A percentile compares a stretch with the other conserved stretches of the same genome.
Conservation (phyloP, 1,284 basidiomycete species). For the Papiliotrema nemorosa region DNA sequence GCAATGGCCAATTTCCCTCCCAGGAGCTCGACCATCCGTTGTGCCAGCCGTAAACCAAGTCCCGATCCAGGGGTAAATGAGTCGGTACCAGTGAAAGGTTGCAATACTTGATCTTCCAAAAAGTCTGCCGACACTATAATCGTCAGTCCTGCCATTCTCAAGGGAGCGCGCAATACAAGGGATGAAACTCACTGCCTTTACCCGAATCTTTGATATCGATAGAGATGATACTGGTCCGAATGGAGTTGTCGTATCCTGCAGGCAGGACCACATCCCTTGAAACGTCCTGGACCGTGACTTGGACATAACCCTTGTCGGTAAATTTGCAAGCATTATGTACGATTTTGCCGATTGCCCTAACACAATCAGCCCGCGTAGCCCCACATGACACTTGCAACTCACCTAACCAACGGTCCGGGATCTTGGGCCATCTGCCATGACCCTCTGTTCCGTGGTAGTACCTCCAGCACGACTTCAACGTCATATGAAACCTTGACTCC, state of each 20-base stretch:
- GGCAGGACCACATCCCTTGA: constrained; percentile 30
- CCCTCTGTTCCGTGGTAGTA: constrained; percentile 32
- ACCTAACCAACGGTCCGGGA: constrained; percentile 23
- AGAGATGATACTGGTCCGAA: constrained; percentile 26
- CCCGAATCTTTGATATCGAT: constrained; percentile 41
- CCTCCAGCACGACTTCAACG: constrained; percentile 40
- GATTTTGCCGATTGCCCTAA: constrained; percentile 29
- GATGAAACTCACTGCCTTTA: constrained; percentile 30
- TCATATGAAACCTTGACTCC: constrained; percentile 24
- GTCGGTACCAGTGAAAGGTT: constrained; percentile 30
- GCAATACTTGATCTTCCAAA: constrained; percentile 21
- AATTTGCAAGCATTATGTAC: constrained; percentile 36
- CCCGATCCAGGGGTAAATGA: constrained; percentile 30
- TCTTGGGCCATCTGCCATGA: constrained; percentile 26
- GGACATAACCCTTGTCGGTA: constrained; percentile 35
- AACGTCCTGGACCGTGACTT: constrained; percentile 34
- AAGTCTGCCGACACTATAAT: constrained; percentile 25
- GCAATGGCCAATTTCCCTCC: constrained; percentile 27
- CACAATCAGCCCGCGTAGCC: not conserved
- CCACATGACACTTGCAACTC: not conserved
- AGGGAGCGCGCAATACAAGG: too few species aligned
- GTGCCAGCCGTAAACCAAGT: constrained; percentile 24
- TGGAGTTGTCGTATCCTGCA: constrained; percentile 26
- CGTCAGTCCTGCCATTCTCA: not conserved
- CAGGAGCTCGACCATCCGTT: constrained; percentile 29